Evolutionary conservation across 2,329 filamentous ascomycete genomes (phyloP).

Genomic region (Alternaria gansuensis): DNA sequence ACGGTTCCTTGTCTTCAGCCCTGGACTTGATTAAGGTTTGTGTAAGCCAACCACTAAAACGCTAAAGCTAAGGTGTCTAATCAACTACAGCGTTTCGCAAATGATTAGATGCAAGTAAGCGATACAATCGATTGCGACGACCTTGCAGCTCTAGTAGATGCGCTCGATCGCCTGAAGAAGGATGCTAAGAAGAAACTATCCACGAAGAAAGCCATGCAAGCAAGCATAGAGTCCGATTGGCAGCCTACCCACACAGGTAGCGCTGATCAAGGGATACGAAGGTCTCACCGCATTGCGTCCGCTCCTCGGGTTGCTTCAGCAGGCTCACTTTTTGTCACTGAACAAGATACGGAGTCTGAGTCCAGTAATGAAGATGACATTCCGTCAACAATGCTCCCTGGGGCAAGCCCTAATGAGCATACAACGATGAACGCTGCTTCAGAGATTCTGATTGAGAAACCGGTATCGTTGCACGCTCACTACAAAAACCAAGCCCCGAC

Average conservation of each 20-base stretch:
- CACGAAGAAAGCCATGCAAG: background rate
- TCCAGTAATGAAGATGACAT: constrained; percentile 1
- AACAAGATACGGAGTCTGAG: constrained; percentile 8
- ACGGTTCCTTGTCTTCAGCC: constrained; percentile 5
- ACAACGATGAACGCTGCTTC: background rate
- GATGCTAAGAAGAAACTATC: constrained; percentile 12
- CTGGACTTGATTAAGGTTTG: constrained; percentile 11
- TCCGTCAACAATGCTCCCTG: background rate
- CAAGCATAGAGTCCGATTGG: background rate
- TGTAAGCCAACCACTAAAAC: background rate
- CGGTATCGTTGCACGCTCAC: background rate
- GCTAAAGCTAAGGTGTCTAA: background rate
- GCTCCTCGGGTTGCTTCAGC: constrained; percentile 4
- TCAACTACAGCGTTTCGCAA: background rate
- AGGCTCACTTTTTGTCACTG: constrained; percentile 6
- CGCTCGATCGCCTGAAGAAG: constrained; percentile 13
- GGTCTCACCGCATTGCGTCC: constrained; percentile 3
- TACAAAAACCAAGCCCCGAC: background rate
- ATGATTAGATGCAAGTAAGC: constrained; percentile 12
- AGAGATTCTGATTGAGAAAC: background rate
- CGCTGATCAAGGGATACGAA: constrained; percentile 9
- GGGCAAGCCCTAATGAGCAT: background rate
- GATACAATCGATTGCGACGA: constrained; percentile 3
- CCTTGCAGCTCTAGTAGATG: constrained; percentile 11
- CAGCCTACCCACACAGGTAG: background rate